Evolutionary conservation across 306 rosid species (phyloP), one percentile per base, ranked within the genome.

Genomic region (Trichosanthes cucumerina): DNA sequence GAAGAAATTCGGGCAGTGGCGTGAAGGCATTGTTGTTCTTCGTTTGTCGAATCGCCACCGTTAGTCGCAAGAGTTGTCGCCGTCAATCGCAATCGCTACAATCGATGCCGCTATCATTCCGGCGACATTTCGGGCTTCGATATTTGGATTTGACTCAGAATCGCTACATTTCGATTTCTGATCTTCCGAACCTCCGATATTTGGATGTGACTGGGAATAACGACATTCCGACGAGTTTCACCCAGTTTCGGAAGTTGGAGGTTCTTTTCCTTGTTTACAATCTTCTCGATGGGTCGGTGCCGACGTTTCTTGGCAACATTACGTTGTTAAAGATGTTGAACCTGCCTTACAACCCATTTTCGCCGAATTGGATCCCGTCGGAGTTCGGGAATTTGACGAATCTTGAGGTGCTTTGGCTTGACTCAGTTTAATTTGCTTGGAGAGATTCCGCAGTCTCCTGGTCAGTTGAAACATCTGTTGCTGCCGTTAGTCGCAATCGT

Each of bases 201-300:
- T 81, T 96, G 0, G 99, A 96, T 84, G 90, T 96, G 69, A 83
- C 96, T 65, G 99, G 99, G 44, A 88, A 93, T 75, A 92, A 88
- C 89, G 80, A 95, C 66, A 84, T 96, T 54, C 99, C 99, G 0
- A 11, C 38, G 36, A 87, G 90, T 69, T 91, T 87, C 78, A 84
- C 19, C 75, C 88, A 79, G 81, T 81, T 96, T 88, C 86, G 82
- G 84, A 91, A 90, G 38, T 85, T 96, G 46, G 90, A 81, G 68
- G 91, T 92, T 84, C 84, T 96, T 66, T 97, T 96, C 76, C 93
- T 96, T 69, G 91, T 97, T 9, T 97, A 91, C 5, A 96, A 96
- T 72, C 90, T 90, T 81, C 87, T 92, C 76, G 89, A 88, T 0
- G 98, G 99, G 38, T 83, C 57, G 64, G 81, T 92, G 76, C 97